Evolutionary conservation across 352 stramenopile genomes (phyloP).

Genomic region (Halophytophthora polymorphica): DNA sequence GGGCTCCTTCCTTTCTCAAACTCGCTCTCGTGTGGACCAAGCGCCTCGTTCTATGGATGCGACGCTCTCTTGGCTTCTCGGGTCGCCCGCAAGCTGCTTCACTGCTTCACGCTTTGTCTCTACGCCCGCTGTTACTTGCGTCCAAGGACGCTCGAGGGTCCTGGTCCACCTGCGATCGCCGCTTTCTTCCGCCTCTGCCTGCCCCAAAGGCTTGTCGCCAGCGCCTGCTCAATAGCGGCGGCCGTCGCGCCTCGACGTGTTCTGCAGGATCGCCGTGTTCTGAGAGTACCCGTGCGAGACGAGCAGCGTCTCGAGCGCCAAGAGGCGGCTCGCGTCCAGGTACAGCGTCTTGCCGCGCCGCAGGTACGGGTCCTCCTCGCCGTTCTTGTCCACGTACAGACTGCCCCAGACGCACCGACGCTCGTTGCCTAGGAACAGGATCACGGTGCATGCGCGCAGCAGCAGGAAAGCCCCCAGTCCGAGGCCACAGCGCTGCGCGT

Average conservation of each 20-base stretch:
- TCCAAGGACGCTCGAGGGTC: too few relatives aligned
- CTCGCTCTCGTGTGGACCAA: too few relatives aligned
- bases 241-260: conserved; percentile 74
- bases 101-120: too few relatives aligned
- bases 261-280: conserved; percentile 75
- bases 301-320: conserved; percentile 67
- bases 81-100: too few relatives aligned
- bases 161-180: too few relatives aligned
- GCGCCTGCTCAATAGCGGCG: conserved; percentile 62
- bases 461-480: conserved; percentile 66
- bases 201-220: too few relatives aligned
- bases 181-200: too few relatives aligned
- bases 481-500: conserved; percentile 61
- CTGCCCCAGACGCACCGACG: conserved; percentile 79
- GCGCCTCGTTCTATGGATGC: too few relatives aligned
- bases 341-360: conserved; percentile 74
- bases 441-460: conserved; percentile 74
- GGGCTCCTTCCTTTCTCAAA: too few relatives aligned
- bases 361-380: conserved; percentile 81
- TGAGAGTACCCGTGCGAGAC: conserved; percentile 70
- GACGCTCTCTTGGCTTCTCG: too few relatives aligned
- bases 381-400: conserved; percentile 85
- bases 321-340: conserved; percentile 47
- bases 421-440: conserved; percentile 81
- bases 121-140: too few relatives aligned